Evolutionary conservation across 106 monocot species (phyloP).

Genomic region (Ottelia alismoides): DNA sequence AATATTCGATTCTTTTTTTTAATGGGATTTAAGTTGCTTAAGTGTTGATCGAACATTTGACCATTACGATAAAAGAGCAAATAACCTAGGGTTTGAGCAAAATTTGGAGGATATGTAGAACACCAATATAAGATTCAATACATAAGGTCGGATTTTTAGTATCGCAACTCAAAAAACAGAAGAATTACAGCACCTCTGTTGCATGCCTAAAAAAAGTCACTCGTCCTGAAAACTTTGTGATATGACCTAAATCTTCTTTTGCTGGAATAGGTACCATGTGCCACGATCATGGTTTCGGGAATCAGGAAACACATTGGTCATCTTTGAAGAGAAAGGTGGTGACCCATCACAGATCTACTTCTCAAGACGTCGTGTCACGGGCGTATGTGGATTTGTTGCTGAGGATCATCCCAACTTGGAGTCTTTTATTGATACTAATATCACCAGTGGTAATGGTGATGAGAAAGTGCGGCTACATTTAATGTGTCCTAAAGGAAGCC

Average conservation of each 20-base stretch:
- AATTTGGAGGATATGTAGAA: no score
- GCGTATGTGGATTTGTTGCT: conserved; percentile 39
- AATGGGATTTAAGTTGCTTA: no score
- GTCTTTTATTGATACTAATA: conserved; percentile 16
- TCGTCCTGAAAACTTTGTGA: background rate
- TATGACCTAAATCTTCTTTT: background rate
- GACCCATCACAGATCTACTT: conserved; percentile 82
- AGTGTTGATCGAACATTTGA: no score
- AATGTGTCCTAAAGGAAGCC: conserved; percentile 33
- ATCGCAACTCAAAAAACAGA: no score
- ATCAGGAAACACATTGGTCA: conserved; percentile 59
- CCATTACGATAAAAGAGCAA: no score
- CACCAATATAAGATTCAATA: no score
- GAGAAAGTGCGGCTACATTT: conserved; percentile 26
- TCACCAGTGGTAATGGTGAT: conserved; percentile 4
- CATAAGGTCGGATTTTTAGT: no score
- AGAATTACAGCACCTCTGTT: no score
- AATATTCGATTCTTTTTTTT: no score
- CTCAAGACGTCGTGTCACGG: conserved; percentile 39
- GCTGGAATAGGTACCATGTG: conserved; percentile 86
- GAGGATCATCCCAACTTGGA: conserved; percentile 59
- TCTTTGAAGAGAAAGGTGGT: conserved; percentile 96
- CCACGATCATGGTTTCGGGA: conserved; percentile 90
- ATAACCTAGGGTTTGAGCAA: no score
- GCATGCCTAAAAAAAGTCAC: no score